These are phyloP conservation scores for Xylaria grammica DNA, from an alignment of 495 filamentous ascomycete genomes.

Conservation along the genomic window DNA sequence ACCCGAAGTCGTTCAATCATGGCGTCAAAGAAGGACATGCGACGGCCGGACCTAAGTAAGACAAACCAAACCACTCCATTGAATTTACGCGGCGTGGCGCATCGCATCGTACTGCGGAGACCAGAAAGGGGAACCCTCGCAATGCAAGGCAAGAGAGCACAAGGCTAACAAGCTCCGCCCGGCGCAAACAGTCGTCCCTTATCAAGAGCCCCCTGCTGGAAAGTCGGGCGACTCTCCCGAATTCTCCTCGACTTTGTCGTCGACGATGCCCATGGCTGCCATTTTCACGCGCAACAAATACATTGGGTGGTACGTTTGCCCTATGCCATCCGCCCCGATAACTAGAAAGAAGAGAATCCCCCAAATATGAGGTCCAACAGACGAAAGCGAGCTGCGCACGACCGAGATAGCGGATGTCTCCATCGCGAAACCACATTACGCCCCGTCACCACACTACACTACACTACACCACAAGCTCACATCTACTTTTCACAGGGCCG, in stretches of 20 bases:
- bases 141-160: constrained; percentile 30
- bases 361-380: background rate
- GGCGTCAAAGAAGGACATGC: constrained; percentile 85
- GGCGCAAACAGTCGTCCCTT: constrained; percentile 51
- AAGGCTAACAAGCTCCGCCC: constrained; percentile 23
- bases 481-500: constrained; percentile 61
- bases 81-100: constrained; percentile 9
- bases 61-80: background rate
- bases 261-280: constrained; percentile 90
- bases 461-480: background rate
- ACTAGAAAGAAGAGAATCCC: background rate
- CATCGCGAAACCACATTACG: too few relatives aligned
- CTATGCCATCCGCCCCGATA: background rate
- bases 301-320: constrained; percentile 76
- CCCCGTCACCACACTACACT: too few relatives aligned
- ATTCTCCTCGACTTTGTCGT: constrained; percentile 71
- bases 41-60: constrained; percentile 81
- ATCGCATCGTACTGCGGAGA: constrained; percentile 21
- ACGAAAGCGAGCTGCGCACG: background rate
- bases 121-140: constrained; percentile 46
- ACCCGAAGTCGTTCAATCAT: constrained; percentile 46
- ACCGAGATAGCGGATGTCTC: too few relatives aligned
- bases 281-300: constrained; percentile 92
- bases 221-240: constrained; percentile 52
- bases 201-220: constrained; percentile 53